Evolutionary conservation across 306 rosid genomes (phyloP), one percentile per base, ranked within the genome.

Genomic region (Pyrus communis): DNA sequence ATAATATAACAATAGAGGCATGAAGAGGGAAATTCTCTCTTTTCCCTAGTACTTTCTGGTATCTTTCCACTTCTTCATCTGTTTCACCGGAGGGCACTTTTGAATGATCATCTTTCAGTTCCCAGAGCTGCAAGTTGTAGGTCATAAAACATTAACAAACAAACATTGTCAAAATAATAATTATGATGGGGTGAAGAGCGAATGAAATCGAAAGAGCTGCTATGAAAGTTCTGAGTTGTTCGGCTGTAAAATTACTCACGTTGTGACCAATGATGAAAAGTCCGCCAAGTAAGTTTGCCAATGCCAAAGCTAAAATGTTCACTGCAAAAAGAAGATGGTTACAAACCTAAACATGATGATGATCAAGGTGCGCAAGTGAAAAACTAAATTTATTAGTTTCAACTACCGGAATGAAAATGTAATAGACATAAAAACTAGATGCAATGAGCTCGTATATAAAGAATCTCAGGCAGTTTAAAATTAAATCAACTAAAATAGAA

Each of bases 241-340:
- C 21, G n/a, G 19, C 59, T 3, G 59, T 54, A 19, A 52, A 61
- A 27, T 63, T 21, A 87, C 98, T 93, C 84, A 93, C 96, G 55
- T 79, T 77, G 72, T 91, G 91, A 75, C 79, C 85, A 60, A 93
- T 83, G 78, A 83, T 18, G 75, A 88, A 87, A 67, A 93, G 86
- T 76, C 98, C 98, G 22, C 97, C 91, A 6, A 93, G 73, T 80
- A 93, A 75, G 79, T 93, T 93, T 75, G 98, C 97, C 77, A 91
- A 46, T 67, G 94, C 85, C 85, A 93, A 82, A 40, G 87, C 85
- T 21, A 93, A 33, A 78, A 93, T 86, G 84, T 80, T 91, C 83
- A 79, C 98, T 93, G 90, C 88, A 66, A 57, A 21, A 18, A 79
- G 54, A 17, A 2, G 17, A 54, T 28, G 66, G 5, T 17, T 43